A percentile compares a stretch with the other conserved stretches of the same genome.
Evolutionary conservation across 352 stramenopile genomes (phyloP).

Genomic region (Globisporangium paddicum): DNA sequence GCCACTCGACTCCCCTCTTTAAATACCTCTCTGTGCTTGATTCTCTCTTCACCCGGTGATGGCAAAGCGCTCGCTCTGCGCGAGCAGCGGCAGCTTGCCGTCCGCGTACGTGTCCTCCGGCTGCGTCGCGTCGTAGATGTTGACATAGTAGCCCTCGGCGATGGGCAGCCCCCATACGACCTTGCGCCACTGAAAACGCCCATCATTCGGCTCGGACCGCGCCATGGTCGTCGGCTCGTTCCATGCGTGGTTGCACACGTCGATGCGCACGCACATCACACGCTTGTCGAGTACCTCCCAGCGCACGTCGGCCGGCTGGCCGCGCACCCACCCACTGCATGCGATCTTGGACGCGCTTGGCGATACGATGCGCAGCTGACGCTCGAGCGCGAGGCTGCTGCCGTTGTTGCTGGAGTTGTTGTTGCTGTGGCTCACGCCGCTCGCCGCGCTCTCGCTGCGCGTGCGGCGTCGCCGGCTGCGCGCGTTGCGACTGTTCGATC

Average conservation of each 20-base stretch:
- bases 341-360: conserved; percentile 39
- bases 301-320: conserved; percentile 68
- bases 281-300: conserved; percentile 74
- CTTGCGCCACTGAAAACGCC: conserved; percentile 63
- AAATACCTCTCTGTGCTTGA: conserved; percentile 2
- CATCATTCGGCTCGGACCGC: conserved; percentile 59
- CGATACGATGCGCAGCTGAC: conserved; percentile 49
- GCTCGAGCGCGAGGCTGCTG: conserved; percentile 13
- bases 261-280: conserved; percentile 71
- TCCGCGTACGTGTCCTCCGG: conserved; percentile 30
- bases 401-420: conserved; percentile 16
- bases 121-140: conserved; percentile 77
- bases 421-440: conserved; percentile 18
- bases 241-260: conserved; percentile 85
- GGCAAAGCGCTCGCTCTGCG: conserved; percentile 66
- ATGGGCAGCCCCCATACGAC: conserved; percentile 88
- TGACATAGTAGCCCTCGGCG: conserved; percentile 81
- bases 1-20: conserved; percentile 6
- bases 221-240: conserved; percentile 74
- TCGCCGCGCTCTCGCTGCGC: conserved; percentile 31
- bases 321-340: conserved; percentile 68
- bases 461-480: conserved; percentile 26
- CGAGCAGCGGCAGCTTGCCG: conserved; percentile 41
- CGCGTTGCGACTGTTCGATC: conserved; percentile 26
- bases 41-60: conserved; percentile 31